These are phyloP conservation scores for Cadophora sp. DNA, from an alignment of 2,329 filamentous ascomycete species.

Conservation along the genomic window DNA sequence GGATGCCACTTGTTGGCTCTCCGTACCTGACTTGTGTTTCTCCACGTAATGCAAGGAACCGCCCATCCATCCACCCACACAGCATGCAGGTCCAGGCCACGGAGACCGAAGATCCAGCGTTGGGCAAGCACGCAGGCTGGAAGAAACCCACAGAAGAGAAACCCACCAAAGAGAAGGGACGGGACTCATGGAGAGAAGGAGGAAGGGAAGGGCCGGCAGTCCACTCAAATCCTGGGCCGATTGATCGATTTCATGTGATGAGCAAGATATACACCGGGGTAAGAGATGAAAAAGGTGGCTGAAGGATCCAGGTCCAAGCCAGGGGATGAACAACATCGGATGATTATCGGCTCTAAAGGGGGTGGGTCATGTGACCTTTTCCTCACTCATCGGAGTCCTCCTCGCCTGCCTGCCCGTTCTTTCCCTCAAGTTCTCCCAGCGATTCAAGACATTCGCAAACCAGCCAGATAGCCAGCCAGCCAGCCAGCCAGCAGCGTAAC, in stretches of 20 bases:
- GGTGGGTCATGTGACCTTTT: not conserved
- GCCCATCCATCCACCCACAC: too few species aligned
- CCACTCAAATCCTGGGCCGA: not conserved
- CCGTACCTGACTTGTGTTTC: not conserved
- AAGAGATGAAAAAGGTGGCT: conserved; percentile 6
- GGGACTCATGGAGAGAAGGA: too few species aligned
- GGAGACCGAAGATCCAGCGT: conserved; percentile 1
- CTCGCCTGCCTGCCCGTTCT: too few species aligned
- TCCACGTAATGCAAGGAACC: not conserved
- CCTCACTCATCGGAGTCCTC: too few species aligned
- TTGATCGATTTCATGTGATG: not conserved
- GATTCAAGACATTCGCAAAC: too few species aligned
- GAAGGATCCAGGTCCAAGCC: not conserved
- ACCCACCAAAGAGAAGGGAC: too few species aligned
- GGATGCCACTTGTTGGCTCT: not conserved
- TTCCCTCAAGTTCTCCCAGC: too few species aligned
- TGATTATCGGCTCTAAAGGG: not conserved
- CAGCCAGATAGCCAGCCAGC: too few species aligned
- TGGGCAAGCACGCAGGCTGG: too few species aligned
- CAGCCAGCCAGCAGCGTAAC: too few species aligned
- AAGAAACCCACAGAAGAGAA: not conserved
- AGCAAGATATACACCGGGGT: not conserved
- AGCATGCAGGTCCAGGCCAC: not conserved
- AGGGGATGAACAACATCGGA: not conserved
- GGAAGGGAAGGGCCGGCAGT: not conserved